These are phyloP conservation scores for Microthyrium microscopicum DNA, from an alignment of 2,329 filamentous ascomycete genomes.

Conservation along the genomic window DNA sequence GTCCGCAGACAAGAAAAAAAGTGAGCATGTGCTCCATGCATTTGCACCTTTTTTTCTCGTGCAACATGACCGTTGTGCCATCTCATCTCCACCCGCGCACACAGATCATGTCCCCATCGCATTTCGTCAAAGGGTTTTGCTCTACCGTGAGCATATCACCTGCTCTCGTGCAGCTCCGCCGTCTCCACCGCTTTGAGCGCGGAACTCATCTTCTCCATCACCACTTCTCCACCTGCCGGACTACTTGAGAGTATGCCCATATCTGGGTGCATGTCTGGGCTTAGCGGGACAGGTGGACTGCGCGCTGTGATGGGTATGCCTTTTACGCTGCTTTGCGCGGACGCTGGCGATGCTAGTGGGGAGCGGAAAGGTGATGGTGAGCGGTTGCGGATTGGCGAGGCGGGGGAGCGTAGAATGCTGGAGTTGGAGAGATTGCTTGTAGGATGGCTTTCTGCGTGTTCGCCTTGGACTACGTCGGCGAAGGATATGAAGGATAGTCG, in stretches of 20 bases:
- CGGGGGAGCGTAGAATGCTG: conserved; percentile 53
- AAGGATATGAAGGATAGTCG: conserved; percentile 92
- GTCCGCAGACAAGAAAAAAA: too few relatives aligned
- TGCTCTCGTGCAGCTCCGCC: too few relatives aligned
- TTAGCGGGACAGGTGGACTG: conserved; percentile 57
- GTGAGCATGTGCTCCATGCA: too few relatives aligned
- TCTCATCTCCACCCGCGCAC: conserved; percentile 1
- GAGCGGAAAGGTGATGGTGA: conserved; percentile 71
- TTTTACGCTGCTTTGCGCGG: conserved; percentile 40
- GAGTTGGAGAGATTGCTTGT: conserved; percentile 29
- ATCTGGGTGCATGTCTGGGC: conserved; percentile 37
- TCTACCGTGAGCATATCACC: too few relatives aligned
- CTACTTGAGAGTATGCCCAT: conserved; percentile 35
- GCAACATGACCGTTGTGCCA: not conserved
- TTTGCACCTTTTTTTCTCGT: not conserved
- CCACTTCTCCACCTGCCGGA: conserved; percentile 54
- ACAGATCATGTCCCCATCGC: conserved; percentile 1
- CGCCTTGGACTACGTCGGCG: conserved; percentile 80
- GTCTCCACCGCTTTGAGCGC: too few relatives aligned
- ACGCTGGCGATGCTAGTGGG: conserved; percentile 63
- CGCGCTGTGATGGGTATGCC: conserved; percentile 61
- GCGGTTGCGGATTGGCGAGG: conserved; percentile 39
- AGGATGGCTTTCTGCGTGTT: conserved; percentile 36
- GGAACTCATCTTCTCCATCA: conserved; percentile 87
- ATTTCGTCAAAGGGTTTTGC: not conserved